Base-by-base conservation (phyloP, 164 flowering plant genomes). In the Buxus sempervirens region DNA sequence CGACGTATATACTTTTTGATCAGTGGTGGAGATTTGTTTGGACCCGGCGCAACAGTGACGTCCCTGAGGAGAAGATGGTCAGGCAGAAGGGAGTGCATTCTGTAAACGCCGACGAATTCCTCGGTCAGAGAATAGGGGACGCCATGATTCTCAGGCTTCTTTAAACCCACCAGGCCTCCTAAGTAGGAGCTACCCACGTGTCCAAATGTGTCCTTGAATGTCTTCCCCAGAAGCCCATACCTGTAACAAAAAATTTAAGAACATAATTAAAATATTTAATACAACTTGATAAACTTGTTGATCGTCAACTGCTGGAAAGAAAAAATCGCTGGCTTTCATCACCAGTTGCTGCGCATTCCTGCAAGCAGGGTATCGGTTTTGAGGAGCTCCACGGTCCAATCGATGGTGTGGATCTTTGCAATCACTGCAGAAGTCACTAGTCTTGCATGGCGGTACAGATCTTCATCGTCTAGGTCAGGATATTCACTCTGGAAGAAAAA, bases 81-180 rank as follows among this genome's bases (percentile, higher is more conserved):
- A 3, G 91, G 90, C 26, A 89, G 75, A 65, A 89, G 87, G 0
- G 84, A 32, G 67, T 89, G 91, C 95, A 89, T 89, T 61, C 90
- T 76, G 53, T 89, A 89, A 0, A 84, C 95, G 36, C 83, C 72
- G 0, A 74, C 80, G 27, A 89, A 89, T 69, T 89, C 91, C 66
- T 87, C 95, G 0, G 91, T 85, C 27, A 89, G 65, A 0, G 95
- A 83, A 71, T 85, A 89, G 0, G 90, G 89, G 20, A 84, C 85
- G 20, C 90, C 83, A 70, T 82, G 86, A 49, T 75, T 77, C 13
- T 51, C 54, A 1, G 82, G 80, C 65, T 71, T 78, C 23, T 63
- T 70, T 3, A 57, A 20, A 9, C 86, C 86, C 26, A 83, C 77
- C 0, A 78, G 26, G 0, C 86, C 86, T 56, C 86, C 75, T 21